Conservation (phyloP, 2,329 filamentous ascomycete genomes). For the Exophiala oligosperma region DNA sequence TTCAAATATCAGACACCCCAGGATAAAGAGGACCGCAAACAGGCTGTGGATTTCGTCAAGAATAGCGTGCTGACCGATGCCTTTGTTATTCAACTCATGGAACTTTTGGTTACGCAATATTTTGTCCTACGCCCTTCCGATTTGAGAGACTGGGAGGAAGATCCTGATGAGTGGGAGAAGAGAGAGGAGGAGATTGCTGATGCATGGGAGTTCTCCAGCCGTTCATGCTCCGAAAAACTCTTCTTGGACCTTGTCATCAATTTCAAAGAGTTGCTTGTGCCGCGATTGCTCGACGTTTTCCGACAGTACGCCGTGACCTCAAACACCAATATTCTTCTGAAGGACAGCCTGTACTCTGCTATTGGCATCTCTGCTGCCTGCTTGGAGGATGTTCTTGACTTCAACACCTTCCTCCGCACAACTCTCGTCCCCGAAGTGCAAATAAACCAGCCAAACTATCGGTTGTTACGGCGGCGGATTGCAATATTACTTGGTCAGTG, state of each 20-base stretch:
- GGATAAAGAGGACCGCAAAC: slow-evolving; percentile 72
- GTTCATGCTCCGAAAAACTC: slow-evolving; percentile 89
- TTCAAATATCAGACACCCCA: slow-evolving; percentile 79
- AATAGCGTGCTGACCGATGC: slow-evolving; percentile 71
- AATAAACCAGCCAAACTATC: slow-evolving; percentile 65
- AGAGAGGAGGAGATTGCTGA: slow-evolving; percentile 81
- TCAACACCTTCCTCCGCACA: slow-evolving; percentile 73
- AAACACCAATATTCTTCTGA: slow-evolving; percentile 73
- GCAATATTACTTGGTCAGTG: slow-evolving; percentile 88
- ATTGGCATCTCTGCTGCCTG: slow-evolving; percentile 82
- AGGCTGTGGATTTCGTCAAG: slow-evolving; percentile 69
- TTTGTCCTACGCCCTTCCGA: slow-evolving; percentile 85
- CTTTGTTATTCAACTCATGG: slow-evolving; percentile 78
- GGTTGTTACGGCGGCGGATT: slow-evolving; percentile 81
- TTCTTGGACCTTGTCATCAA: slow-evolving; percentile 89
- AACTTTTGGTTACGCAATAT: slow-evolving; percentile 79
- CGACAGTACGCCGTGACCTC: slow-evolving; percentile 68
- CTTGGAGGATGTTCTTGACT: slow-evolving; percentile 74
- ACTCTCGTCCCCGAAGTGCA: slow-evolving; percentile 80
- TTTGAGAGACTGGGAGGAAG: slow-evolving; percentile 87
- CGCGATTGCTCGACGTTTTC: slow-evolving; percentile 81
- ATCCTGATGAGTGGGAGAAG: slow-evolving; percentile 93
- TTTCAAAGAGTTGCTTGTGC: slow-evolving; percentile 78
- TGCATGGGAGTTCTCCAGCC: slow-evolving; percentile 88
- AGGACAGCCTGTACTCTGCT: slow-evolving; percentile 92